Evolutionary conservation across 257 asterid genomes (phyloP).

Genomic region (Solanum rostratum): DNA sequence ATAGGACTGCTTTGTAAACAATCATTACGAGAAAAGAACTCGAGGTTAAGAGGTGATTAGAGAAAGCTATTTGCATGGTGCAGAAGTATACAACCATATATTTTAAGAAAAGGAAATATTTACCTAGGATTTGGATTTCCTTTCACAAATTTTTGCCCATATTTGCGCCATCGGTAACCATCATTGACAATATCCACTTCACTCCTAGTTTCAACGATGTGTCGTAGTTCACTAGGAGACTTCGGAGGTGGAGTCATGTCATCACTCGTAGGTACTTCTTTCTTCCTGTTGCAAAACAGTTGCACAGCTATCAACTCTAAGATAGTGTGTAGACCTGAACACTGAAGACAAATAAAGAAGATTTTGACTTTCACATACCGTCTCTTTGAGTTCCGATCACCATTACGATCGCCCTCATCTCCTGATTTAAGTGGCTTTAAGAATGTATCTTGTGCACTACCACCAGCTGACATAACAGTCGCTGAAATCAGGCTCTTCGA

Average conservation of each 20-base stretch:
- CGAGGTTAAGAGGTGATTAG: neutral
- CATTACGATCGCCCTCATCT: slow-evolving; percentile 28
- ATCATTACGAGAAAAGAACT: neutral
- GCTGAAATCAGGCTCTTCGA: slow-evolving; percentile 15
- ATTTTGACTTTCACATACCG: slow-evolving; percentile 41
- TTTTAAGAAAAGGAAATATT: neutral
- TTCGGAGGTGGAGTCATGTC: slow-evolving; percentile 28
- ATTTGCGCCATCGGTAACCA: slow-evolving; percentile 96
- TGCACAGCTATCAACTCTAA: neutral
- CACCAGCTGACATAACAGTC: slow-evolving; percentile 20
- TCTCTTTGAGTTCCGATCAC: slow-evolving; percentile 40
- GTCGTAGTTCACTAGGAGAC: slow-evolving; percentile 41
- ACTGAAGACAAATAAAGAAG: neutral
- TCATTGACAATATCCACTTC: slow-evolving; percentile 73
- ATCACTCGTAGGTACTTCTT: slow-evolving; percentile 22
- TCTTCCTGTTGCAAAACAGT: slow-evolving; percentile 50
- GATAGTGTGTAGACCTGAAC: neutral
- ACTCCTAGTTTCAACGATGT: slow-evolving; percentile 67
- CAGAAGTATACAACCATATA: neutral
- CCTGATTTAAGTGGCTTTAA: slow-evolving; percentile 13
- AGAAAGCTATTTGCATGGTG: neutral
- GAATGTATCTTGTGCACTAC: slow-evolving; percentile 18
- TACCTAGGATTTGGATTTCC: slow-evolving; percentile 98
- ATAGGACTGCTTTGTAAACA: neutral
- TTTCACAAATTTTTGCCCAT: slow-evolving; percentile 91